These are phyloP conservation scores for Exidia glandulosa DNA, from an alignment of 768 basidiomycete genomes.

Conservation along the genomic window DNA sequence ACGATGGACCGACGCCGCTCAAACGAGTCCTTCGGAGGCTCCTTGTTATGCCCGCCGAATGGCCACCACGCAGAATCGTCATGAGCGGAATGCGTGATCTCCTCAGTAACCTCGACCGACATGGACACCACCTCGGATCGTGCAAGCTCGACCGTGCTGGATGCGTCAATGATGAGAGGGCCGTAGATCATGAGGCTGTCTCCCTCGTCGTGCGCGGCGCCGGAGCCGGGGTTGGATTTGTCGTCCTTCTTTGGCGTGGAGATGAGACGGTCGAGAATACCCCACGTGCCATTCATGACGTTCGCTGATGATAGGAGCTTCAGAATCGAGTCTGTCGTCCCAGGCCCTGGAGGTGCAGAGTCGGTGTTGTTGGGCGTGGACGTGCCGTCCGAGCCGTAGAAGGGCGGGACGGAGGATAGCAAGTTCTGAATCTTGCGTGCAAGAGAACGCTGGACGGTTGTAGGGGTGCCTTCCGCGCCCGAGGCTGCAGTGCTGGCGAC, in stretches of 20 bases:
- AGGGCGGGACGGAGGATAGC: slow-evolving; percentile 28
- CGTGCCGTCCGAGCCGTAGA: slow-evolving; percentile 11
- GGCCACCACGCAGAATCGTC: not conserved
- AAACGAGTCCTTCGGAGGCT: not conserved
- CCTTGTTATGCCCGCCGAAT: not conserved
- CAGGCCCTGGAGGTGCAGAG: slow-evolving; percentile 7
- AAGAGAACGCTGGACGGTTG: slow-evolving; percentile 17
- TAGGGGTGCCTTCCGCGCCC: not conserved
- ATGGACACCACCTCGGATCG: slow-evolving; percentile 32
- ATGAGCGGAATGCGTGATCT: not conserved
- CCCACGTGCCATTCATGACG: slow-evolving; percentile 60
- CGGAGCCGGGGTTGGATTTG: not conserved
- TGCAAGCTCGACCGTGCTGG: slow-evolving; percentile 23
- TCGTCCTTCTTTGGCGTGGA: slow-evolving; percentile 5
- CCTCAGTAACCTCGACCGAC: slow-evolving; percentile 6
- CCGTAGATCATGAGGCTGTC: slow-evolving; percentile 58
- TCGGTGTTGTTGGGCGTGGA: slow-evolving; percentile 9
- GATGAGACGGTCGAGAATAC: slow-evolving; percentile 39
- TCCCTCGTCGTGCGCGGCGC: not conserved
- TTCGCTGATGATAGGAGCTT: slow-evolving; percentile 44
- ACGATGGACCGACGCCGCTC: not conserved
- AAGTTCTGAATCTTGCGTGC: slow-evolving; percentile 37
- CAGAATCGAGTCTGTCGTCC: slow-evolving; percentile 20
- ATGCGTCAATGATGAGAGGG: slow-evolving; percentile 48
- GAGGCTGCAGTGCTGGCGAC: not conserved